Evolutionary conservation across 2,329 filamentous ascomycete genomes (phyloP).

Genomic region (Hortaea werneckii): DNA sequence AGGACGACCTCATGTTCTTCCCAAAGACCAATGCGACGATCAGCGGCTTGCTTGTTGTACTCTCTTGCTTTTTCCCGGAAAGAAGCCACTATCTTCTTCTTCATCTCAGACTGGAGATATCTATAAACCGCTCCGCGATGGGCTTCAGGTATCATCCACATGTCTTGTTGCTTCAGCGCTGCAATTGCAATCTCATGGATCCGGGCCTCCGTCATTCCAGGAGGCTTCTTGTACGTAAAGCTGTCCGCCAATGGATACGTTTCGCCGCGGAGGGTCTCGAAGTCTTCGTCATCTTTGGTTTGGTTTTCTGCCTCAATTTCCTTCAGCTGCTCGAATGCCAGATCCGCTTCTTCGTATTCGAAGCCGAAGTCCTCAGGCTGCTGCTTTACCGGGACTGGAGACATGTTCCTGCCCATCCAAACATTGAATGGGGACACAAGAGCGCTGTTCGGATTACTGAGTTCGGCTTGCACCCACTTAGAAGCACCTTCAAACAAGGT

Average conservation of each 20-base stretch:
- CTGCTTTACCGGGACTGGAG: conserved; percentile 36
- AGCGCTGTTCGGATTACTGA: conserved; percentile 11
- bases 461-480: conserved; percentile 23
- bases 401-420: conserved; percentile 48
- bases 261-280: conserved; percentile 29
- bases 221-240: conserved; percentile 21
- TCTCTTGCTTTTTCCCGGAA: conserved; percentile 42
- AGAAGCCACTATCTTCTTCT: conserved; percentile 35
- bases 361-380: conserved; percentile 41
- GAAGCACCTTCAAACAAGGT: conserved; percentile 49
- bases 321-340: conserved; percentile 50
- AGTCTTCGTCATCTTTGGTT: conserved; percentile 26
- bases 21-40: conserved; percentile 49
- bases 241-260: conserved; percentile 29
- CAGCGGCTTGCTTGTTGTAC: conserved; percentile 42
- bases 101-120: conserved; percentile 47
- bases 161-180: conserved; percentile 37
- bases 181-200: conserved; percentile 23
- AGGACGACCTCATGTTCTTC: conserved; percentile 52
- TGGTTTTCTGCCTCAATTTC: conserved; percentile 53
- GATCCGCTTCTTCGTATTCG: conserved; percentile 49
- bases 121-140: conserved; percentile 58
- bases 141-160: conserved; percentile 49
- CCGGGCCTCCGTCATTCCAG: conserved; percentile 20
- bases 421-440: conserved; percentile 33